Percentiles rank a stretch among this genome's conserved stretches.
These are phyloP conservation scores for Aspergillus ochraceoroseus DNA, from an alignment of 2,329 filamentous ascomycete species.

Conservation along the genomic window DNA sequence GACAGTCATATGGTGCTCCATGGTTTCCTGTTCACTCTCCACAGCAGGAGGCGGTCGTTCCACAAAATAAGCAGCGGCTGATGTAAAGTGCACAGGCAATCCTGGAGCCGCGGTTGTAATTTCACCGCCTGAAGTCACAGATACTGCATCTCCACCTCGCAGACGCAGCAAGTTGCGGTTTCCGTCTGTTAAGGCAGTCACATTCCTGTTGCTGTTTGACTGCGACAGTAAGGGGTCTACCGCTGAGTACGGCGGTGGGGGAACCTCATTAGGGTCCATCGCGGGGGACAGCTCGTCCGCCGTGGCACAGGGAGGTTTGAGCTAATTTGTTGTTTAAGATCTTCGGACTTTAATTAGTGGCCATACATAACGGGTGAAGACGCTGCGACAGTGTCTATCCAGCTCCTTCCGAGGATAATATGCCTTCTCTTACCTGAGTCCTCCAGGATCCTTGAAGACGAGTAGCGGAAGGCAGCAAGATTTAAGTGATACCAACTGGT, in stretches of 20 bases:
- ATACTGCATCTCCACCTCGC: conserved; percentile 21
- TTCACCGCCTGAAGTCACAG: conserved; percentile 19
- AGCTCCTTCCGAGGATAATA: too few relatives aligned
- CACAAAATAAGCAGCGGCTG: conserved; percentile 38
- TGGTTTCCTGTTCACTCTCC: conserved; percentile 23
- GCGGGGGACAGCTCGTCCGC: conserved; percentile 8
- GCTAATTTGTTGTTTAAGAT: too few relatives aligned
- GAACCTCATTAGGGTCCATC: conserved; percentile 39
- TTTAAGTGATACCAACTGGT: conserved; percentile 19
- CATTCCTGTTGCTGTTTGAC: conserved; percentile 21
- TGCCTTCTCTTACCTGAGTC: background rate
- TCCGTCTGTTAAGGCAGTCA: conserved; percentile 14
- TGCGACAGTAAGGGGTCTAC: conserved; percentile 35
- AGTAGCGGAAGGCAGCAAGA: conserved; percentile 34
- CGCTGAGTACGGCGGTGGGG: conserved; percentile 42
- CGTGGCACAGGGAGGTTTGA: background rate
- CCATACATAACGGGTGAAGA: conserved; percentile 18
- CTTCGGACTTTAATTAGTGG: too few relatives aligned
- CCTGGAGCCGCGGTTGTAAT: conserved; percentile 14
- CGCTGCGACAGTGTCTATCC: conserved; percentile 7
- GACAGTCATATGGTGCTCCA: conserved; percentile 40
- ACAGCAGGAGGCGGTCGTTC: conserved; percentile 31
- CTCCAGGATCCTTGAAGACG: background rate
- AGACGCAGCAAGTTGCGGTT: conserved; percentile 17
- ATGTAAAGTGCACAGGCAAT: conserved; percentile 33